Evolutionary conservation across 2,329 filamentous ascomycete species (phyloP), one percentile per base, ranked within the genome.

Genomic region (Sphaerostilbella broomeana): DNA sequence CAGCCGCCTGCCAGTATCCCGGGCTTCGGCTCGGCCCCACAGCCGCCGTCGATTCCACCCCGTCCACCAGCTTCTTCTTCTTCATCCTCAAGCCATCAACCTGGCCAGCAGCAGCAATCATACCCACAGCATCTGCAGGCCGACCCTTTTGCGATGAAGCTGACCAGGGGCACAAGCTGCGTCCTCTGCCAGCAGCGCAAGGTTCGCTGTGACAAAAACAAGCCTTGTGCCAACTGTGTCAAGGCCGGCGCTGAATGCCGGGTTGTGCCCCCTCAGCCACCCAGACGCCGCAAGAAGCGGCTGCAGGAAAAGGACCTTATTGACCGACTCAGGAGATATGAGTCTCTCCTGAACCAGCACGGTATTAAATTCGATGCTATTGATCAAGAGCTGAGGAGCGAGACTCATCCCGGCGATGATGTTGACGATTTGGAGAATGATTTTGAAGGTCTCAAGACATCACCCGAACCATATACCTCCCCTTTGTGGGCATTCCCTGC

Each of bases 161-260:
- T 78, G 49, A 77, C 73, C 26, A 67, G 75, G 35, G 74, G 74
- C 43, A 74, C 75, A 45, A 77, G 73, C 44, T 90, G 85, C 52
- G 70, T 86, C 11, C 69, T 80, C 15, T 90, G 85, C 54, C 83
- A 88, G 56, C 81, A 84, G 56, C 77, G 82, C 45, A 87, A 87
- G 58, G 73, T 87, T 28, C 79, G 79, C 44, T 87, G 84, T 59
- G 79, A 86, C 59, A 82, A 81, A 60, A 76, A 72, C 50, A 79
- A 79, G 59, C 83, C 83, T 12, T 87, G 84, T 54, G 68, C 73
- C 51, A 81, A 82, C 59, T 86, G 83, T 54, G 65, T 77, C 55
- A 81, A 75, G 59, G 71, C 75, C 37, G 63, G 69, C 16, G 72
- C 72, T 21, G 73, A 84, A 48, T 87, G 79, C 55, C 68, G 70